These are phyloP conservation scores for Arachnopeziza araneosa DNA, from an alignment of 2,329 filamentous ascomycete species.

Conservation along the genomic window DNA sequence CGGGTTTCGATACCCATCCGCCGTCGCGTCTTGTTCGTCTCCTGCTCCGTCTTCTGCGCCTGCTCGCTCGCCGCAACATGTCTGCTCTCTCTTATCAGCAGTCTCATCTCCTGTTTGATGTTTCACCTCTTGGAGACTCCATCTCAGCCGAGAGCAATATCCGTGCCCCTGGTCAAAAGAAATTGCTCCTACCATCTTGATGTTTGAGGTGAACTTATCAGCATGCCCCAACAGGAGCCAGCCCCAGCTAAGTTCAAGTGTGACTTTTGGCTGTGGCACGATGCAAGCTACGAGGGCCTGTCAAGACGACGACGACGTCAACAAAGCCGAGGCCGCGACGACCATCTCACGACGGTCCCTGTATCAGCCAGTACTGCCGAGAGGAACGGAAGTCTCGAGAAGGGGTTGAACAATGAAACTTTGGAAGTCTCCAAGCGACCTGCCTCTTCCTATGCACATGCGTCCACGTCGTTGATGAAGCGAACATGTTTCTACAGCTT, in stretches of 20 bases:
- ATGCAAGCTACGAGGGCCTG: not conserved
- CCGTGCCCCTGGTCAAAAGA: not conserved
- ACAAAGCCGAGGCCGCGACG: not conserved
- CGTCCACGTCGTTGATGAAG: not conserved
- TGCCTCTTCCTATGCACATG: not conserved
- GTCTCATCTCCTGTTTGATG: not conserved
- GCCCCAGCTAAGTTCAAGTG: not conserved
- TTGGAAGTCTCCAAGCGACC: not conserved
- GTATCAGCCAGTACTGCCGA: not conserved
- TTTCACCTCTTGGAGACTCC: not conserved
- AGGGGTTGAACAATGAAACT: not conserved
- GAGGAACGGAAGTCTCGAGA: not conserved
- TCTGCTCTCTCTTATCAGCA: not conserved
- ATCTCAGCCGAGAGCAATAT: not conserved
- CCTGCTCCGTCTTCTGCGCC: not conserved
- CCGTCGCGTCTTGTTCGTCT: not conserved
- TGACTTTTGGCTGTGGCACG: not conserved
- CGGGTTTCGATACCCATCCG: not conserved
- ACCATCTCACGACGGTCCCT: not conserved
- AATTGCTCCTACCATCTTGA: slow-evolving; percentile 1
- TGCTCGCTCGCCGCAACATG: no score
- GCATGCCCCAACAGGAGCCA: not conserved
- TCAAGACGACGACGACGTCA: not conserved
- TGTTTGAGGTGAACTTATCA: not conserved
- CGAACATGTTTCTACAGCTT: no score